Percentiles rank a stretch among this genome's conserved stretches.
Conservation (phyloP, 1,139 yeast species). For the Scheffersomyces titani region DNA sequence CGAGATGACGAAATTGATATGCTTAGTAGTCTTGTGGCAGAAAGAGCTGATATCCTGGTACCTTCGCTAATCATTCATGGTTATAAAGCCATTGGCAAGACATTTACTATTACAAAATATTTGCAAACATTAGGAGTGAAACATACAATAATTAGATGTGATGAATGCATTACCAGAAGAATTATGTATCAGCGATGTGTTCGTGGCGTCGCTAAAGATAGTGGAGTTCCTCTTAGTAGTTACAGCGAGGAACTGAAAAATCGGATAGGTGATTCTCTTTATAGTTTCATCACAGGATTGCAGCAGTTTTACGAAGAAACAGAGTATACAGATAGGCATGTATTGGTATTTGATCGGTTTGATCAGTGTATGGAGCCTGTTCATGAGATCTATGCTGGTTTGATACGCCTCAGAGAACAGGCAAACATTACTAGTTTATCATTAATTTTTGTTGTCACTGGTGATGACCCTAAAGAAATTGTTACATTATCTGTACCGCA, state of each 20-base stretch:
- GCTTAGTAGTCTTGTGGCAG: conserved; percentile 28
- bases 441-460: conserved; percentile 33
- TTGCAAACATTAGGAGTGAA: conserved; percentile 24
- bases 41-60: conserved; percentile 21
- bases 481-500: conserved; percentile 52
- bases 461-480: conserved; percentile 50
- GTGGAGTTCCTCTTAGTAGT: conserved; percentile 16
- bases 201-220: conserved; percentile 28
- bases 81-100: conserved; percentile 42
- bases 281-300: conserved; percentile 45
- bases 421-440: conserved; percentile 30
- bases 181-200: conserved; percentile 41
- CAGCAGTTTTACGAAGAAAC: conserved; percentile 36
- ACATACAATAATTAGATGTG: conserved; percentile 35
- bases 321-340: conserved; percentile 41
- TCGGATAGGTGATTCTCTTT: conserved; percentile 42
- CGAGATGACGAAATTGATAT: conserved; percentile 23
- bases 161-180: conserved; percentile 40
- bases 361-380: conserved; percentile 56
- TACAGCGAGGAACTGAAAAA: background rate
- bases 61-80: conserved; percentile 42
- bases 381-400: conserved; percentile 45
- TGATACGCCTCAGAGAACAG: conserved; percentile 49
- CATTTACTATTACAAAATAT: conserved; percentile 30
- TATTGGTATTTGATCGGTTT: conserved; percentile 58